Evolutionary conservation across 2,329 filamentous ascomycete genomes (phyloP), one percentile per base, ranked within the genome.

Genomic region (Colletotrichum tamarilloi): DNA sequence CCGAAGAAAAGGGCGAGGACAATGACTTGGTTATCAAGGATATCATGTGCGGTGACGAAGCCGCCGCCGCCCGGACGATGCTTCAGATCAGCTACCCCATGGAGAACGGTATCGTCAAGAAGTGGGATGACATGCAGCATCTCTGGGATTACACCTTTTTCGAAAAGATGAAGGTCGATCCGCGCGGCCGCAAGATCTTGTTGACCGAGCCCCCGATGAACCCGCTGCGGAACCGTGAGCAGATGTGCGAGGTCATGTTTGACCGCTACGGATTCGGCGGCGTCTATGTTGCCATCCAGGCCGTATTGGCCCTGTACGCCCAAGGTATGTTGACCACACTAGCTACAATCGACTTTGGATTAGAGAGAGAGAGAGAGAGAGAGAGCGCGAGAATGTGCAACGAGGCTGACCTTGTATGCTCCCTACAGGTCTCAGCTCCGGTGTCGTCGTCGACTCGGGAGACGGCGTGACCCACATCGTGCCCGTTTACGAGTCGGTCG

Each of bases 41-140:
- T 87, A 98, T 99, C 82, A 99, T 99, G 97, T 98, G 96, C 86
- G 97, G 97, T 82, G 97, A 99, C 86, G 96, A 99, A 86, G 97
- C 97, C 62, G 95, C 97, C 19, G 95, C 95, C 67, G 96, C 97
- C 77, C 92, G 97, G 80, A 98, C 94, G 75, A 98, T 98, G 95
- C 92, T 99, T 74, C 97, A 99, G 85, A 97, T 99, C 81, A 97
- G 93, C 84, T 99, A 99, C 83, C 97, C 97, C 78, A 99, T 99
- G 97, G 97, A 99, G 85, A 99, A 99, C 83, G 97, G 97, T 80
- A 98, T 99, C 80, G 95, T 99, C 77, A 98, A 98, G 90, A 95
- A 95, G 82, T 99, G 97, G 97, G 97, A 99, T 79, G 97, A 99
- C 84, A 99, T 99, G 97, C 94, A 98, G 87, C 96, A 98, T 82